Evolutionary conservation across 768 basidiomycete species (phyloP).

Genomic region (Trametes coccinea): DNA sequence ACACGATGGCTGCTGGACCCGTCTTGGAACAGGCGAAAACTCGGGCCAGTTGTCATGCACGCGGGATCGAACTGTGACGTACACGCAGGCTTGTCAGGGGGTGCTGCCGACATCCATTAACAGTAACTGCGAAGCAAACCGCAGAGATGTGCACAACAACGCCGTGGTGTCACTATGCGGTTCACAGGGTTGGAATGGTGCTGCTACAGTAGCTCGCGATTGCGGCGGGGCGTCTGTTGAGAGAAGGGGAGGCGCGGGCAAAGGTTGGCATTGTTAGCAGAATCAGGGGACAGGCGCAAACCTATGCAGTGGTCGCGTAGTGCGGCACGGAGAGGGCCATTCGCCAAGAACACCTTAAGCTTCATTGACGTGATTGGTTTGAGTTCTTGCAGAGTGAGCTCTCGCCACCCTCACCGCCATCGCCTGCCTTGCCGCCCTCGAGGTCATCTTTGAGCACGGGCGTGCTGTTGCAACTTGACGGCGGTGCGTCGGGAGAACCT

Average conservation of each 20-base stretch:
- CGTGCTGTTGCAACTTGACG: constrained; percentile 68
- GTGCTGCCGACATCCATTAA: no score
- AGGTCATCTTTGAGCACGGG: constrained; percentile 65
- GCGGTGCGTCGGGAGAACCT: constrained; percentile 46
- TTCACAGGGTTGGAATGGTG: constrained; percentile 45
- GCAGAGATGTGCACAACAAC: no score
- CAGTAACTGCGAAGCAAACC: no score
- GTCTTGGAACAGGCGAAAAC: constrained; percentile 50
- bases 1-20: constrained; percentile 69
- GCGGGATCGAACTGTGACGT: no score
- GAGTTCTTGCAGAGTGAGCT: constrained; percentile 84
- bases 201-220: constrained; percentile 65
- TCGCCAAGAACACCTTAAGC: constrained; percentile 35
- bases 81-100: no score
- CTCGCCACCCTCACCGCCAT: constrained; percentile 58
- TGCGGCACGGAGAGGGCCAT: constrained; percentile 36
- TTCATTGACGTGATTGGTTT: constrained; percentile 74
- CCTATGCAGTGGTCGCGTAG: constrained; percentile 57
- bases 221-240: constrained; percentile 52
- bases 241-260: constrained; percentile 78
- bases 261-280: constrained; percentile 91
- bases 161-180: constrained; percentile 61
- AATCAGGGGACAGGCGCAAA: no score
- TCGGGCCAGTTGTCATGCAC: constrained; percentile 55
- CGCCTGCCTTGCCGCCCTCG: constrained; percentile 69